Percentiles rank a stretch among this genome's conserved stretches.
Evolutionary conservation across 2,329 filamentous ascomycete species (phyloP).

Genomic region (Pyrenochaeta sp.): DNA sequence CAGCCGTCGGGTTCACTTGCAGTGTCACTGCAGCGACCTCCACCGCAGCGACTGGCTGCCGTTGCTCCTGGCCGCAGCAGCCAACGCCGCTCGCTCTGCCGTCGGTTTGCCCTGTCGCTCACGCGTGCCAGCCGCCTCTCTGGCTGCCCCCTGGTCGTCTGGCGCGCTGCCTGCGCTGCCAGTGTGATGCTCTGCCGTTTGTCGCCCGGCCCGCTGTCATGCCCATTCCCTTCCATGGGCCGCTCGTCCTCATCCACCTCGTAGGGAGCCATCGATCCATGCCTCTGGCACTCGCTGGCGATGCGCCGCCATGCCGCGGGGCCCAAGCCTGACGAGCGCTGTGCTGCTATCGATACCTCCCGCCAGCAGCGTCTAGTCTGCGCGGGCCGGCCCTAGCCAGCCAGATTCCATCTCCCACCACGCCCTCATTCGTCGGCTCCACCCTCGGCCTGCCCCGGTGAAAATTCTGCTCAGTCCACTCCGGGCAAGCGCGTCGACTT

Average conservation of each 20-base stretch:
- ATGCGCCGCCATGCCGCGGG: slow-evolving; percentile 26
- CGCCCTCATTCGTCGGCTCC: slow-evolving; percentile 30
- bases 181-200: slow-evolving; percentile 26
- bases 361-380: slow-evolving; percentile 26
- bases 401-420: slow-evolving; percentile 26
- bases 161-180: no score
- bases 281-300: no score
- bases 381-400: slow-evolving; percentile 42
- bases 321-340: no score
- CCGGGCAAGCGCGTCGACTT: slow-evolving; percentile 20
- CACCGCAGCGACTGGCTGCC: slow-evolving; percentile 33
- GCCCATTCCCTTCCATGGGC: no score
- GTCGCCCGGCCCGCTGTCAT: slow-evolving; percentile 20
- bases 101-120: slow-evolving; percentile 27
- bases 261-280: no score
- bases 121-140: slow-evolving; percentile 11
- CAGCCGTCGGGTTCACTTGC: slow-evolving; percentile 43
- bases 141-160: slow-evolving; percentile 17
- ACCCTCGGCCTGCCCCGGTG: slow-evolving; percentile 14
- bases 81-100: no score
- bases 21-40: slow-evolving; percentile 28
- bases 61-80: no score
- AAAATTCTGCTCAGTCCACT: slow-evolving; percentile 37
- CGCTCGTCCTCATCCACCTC: no score
- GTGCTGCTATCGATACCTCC: slow-evolving; percentile 26